Evolutionary conservation across 306 rosid genomes (phyloP).

Genomic region (Vigna radiata): DNA sequence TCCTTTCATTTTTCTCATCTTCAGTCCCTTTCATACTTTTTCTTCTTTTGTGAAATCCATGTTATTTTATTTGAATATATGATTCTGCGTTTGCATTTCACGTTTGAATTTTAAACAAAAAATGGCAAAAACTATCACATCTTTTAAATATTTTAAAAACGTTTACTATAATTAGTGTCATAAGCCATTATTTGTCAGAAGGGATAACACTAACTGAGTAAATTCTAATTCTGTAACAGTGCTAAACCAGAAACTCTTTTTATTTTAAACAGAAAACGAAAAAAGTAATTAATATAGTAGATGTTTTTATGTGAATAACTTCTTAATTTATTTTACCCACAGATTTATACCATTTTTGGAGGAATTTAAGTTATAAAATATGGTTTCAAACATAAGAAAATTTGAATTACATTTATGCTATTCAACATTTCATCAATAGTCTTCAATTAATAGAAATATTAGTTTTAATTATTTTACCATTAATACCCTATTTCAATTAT

Average conservation of each 20-base stretch:
- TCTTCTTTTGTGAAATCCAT: background rate
- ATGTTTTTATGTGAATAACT: too few species aligned
- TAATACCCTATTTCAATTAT: too few species aligned
- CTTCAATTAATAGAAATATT: too few species aligned
- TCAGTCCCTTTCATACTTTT: slow-evolving; percentile 34
- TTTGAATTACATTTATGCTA: too few species aligned
- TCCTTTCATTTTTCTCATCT: background rate
- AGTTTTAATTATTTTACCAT: too few species aligned
- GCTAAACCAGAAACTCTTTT: background rate
- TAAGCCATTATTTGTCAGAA: background rate
- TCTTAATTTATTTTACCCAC: background rate
- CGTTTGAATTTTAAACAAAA: slow-evolving; percentile 30
- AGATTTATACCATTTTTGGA: too few species aligned
- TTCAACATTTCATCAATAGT: too few species aligned
- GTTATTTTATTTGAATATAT: slow-evolving; percentile 33
- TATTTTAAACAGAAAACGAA: too few species aligned
- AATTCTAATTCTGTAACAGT: slow-evolving; percentile 1
- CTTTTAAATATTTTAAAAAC: background rate
- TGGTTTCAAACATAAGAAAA: too few species aligned
- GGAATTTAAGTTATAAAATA: too few species aligned
- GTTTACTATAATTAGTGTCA: background rate
- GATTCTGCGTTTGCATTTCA: slow-evolving; percentile 6
- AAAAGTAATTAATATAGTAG: slow-evolving; percentile 1
- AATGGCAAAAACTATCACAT: background rate
- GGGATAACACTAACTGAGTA: background rate